phyloP scores from a whole-genome alignment of 2,329 filamentous ascomycete genomes.

The Botrytis galanthina region DNA sequence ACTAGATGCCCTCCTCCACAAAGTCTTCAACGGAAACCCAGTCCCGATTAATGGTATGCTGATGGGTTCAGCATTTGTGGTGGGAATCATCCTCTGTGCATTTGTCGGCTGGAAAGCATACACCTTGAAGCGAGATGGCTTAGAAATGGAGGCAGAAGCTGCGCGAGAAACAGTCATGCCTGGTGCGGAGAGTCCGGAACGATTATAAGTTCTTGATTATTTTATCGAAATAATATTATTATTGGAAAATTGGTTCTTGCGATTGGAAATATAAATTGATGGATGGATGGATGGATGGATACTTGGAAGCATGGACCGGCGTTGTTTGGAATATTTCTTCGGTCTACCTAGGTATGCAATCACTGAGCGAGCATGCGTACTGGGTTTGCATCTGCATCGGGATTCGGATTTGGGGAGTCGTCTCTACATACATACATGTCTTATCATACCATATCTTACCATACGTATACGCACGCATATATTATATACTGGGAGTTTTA shows the following conservation, averaged over 20 bases:
- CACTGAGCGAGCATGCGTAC: no score
- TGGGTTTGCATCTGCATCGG: neutral
- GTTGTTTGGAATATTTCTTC: neutral
- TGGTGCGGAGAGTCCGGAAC: slow-evolving; percentile 31
- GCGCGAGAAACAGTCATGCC: slow-evolving; percentile 41
- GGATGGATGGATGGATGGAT: neutral
- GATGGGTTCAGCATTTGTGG: slow-evolving; percentile 56
- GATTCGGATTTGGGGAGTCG: neutral
- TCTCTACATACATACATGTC: neutral
- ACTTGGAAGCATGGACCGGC: neutral
- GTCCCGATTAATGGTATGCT: slow-evolving; percentile 74
- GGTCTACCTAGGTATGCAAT: no score
- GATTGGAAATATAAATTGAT: neutral
- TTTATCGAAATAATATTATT: neutral
- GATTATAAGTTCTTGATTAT: slow-evolving; percentile 22
- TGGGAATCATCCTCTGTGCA: slow-evolving; percentile 63
- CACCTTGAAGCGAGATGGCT: slow-evolving; percentile 42
- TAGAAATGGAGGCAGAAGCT: slow-evolving; percentile 46
- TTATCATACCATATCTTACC: neutral
- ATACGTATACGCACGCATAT: neutral
- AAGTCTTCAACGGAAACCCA: slow-evolving; percentile 68
- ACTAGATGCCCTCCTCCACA: slow-evolving; percentile 75
- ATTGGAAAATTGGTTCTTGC: neutral
- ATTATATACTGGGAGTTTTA: neutral
- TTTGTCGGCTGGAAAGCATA: slow-evolving; percentile 53